Percentiles rank a stretch among this genome's conserved stretches.
phyloP scores from a whole-genome alignment of 108 stramenopile genomes.

The Cylindrotheca fusiformis region DNA sequence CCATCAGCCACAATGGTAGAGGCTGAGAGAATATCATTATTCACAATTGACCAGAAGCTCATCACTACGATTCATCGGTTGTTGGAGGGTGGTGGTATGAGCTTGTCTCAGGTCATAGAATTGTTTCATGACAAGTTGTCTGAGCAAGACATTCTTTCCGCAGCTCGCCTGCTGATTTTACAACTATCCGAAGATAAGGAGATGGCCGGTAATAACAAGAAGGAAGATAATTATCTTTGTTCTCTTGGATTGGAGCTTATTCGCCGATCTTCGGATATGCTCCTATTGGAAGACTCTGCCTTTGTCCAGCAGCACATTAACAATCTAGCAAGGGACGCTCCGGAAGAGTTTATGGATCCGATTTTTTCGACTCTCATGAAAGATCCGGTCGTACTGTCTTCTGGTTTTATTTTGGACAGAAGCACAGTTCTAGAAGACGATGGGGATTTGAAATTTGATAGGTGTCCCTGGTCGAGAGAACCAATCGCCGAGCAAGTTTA shows the following conservation, averaged over 20 bases:
- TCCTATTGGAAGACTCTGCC: background rate
- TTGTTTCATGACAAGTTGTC: background rate
- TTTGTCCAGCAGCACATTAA: background rate
- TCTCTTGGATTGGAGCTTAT: background rate
- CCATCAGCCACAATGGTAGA: too few species aligned
- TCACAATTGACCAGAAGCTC: too few species aligned
- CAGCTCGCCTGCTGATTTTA: too few species aligned
- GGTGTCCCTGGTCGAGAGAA: background rate
- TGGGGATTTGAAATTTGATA: background rate
- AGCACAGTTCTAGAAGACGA: background rate
- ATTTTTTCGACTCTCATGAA: conserved; percentile 88
- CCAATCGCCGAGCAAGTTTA: background rate
- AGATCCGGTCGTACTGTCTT: conserved; percentile 92
- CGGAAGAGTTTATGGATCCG: conserved; percentile 96
- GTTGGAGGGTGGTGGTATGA: too few species aligned
- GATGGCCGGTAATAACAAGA: too few species aligned
- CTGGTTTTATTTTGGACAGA: conserved; percentile 86
- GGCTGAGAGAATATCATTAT: too few species aligned
- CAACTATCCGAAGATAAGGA: too few species aligned
- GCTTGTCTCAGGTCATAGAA: background rate
- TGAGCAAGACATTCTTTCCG: background rate
- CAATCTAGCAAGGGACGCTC: conserved; percentile 47
- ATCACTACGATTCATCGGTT: too few species aligned
- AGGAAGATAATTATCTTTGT: background rate
- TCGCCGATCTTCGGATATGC: background rate